Evolutionary conservation across 768 basidiomycete species (phyloP).

Genomic region (Cystofilobasidium ferigula): DNA sequence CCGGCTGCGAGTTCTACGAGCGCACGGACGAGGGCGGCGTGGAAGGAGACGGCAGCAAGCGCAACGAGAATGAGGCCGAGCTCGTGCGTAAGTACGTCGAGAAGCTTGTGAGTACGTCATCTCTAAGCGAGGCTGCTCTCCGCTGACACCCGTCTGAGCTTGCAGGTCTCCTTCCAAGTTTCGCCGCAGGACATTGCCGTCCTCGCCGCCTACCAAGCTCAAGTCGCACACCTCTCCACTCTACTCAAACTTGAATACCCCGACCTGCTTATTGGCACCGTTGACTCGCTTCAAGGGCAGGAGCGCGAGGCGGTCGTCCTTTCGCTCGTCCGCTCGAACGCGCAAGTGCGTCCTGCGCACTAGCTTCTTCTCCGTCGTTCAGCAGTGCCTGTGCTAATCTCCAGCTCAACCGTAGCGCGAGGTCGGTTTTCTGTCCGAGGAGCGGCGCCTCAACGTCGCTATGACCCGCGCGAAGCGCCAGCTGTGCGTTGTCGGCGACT

Average conservation of each 20-base stretch:
- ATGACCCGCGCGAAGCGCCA: conserved; percentile 80
- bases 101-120: conserved; percentile 50
- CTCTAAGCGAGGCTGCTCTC: background rate
- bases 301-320: conserved; percentile 73
- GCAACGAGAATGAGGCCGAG: conserved; percentile 88
- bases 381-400: background rate
- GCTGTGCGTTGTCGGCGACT: conserved; percentile 85
- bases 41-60: conserved; percentile 61
- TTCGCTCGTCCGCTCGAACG: conserved; percentile 83
- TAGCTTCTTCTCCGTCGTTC: conserved; percentile 9
- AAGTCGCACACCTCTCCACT: conserved; percentile 72
- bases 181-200: conserved; percentile 65
- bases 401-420: conserved; percentile 52
- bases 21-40: conserved; percentile 38
- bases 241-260: conserved; percentile 53
- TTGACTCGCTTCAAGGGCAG: conserved; percentile 94
- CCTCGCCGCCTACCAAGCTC: conserved; percentile 91
- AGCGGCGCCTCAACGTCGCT: conserved; percentile 65
- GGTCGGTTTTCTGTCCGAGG: conserved; percentile 89
- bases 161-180: conserved; percentile 53
- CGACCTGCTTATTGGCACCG: conserved; percentile 76
- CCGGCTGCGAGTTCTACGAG: conserved; percentile 88
- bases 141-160: no score
- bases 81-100: conserved; percentile 75
- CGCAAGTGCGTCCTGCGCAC: conserved; percentile 47